Percentiles rank a stretch among this genome's conserved stretches.
These are phyloP conservation scores for Roridomyces roridus DNA, from an alignment of 768 basidiomycete genomes.

Conservation along the genomic window DNA sequence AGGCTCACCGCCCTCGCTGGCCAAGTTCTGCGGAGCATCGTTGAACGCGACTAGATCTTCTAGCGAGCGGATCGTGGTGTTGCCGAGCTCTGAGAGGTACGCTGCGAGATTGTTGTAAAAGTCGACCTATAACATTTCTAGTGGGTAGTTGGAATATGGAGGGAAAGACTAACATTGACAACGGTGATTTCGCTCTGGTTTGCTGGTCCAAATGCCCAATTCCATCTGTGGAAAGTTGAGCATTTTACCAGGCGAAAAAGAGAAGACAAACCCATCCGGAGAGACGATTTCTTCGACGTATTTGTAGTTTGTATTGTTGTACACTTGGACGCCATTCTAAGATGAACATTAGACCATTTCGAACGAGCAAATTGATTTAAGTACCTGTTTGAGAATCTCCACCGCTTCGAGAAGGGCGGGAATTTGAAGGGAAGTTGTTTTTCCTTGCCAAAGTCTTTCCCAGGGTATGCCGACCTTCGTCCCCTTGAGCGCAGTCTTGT, in stretches of 20 bases:
- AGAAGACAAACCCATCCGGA: conserved; percentile 14
- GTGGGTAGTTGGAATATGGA: not conserved
- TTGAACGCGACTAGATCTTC: conserved; percentile 26
- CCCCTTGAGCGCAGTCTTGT: conserved; percentile 26
- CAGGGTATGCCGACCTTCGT: conserved; percentile 28
- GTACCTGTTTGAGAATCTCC: conserved; percentile 18
- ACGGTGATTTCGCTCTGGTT: conserved; percentile 25
- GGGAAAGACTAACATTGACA: conserved; percentile 13
- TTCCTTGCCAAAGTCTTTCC: conserved; percentile 24
- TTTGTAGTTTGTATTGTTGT: conserved; percentile 26
- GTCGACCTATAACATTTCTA: conserved; percentile 4
- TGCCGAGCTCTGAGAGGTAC: conserved; percentile 24
- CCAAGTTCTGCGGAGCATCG: conserved; percentile 17
- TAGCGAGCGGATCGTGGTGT: conserved; percentile 24
- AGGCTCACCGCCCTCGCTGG: conserved; percentile 20
- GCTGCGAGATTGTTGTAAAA: conserved; percentile 25
- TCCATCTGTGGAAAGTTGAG: conserved; percentile 10
- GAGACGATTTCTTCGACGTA: conserved; percentile 25
- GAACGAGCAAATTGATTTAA: not conserved
- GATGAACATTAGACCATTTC: not conserved
- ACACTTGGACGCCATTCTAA: conserved; percentile 25
- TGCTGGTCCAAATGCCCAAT: conserved; percentile 20
- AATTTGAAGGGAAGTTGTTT: conserved; percentile 17
- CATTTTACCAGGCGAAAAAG: not conserved
- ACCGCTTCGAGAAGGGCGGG: conserved; percentile 25